Conservation (phyloP, 768 basidiomycete genomes). For the Tulasnella sp. region DNA sequence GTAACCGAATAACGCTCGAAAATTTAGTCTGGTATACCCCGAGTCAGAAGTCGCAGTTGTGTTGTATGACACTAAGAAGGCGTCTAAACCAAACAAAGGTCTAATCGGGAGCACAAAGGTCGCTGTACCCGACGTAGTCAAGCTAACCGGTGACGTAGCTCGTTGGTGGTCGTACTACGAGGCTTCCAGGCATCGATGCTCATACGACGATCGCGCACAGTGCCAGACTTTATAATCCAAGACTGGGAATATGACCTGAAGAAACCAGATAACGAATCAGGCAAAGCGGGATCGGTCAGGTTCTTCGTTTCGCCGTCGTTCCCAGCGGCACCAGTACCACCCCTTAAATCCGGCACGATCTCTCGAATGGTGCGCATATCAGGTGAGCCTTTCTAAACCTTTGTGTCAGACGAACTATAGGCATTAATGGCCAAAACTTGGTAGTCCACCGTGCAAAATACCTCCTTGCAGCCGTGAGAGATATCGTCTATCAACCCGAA, state of each 20-base stretch:
- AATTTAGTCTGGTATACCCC: background rate
- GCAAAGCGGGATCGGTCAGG: background rate
- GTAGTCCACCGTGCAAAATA: background rate
- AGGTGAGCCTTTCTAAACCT: background rate
- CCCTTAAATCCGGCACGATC: background rate
- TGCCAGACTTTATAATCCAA: background rate
- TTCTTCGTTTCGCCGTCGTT: background rate
- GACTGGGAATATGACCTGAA: background rate
- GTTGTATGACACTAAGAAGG: background rate
- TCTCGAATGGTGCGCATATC: background rate
- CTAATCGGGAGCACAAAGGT: no score
- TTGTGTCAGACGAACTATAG: background rate
- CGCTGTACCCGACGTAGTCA: no score
- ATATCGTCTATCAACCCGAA: slow-evolving; percentile 6
- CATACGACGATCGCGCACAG: background rate
- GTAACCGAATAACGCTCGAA: background rate
- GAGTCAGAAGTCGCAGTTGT: background rate
- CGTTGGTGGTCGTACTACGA: no score
- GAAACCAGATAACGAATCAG: background rate
- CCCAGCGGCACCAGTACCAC: background rate
- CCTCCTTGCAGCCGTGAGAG: background rate
- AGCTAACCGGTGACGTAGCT: no score
- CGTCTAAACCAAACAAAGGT: background rate
- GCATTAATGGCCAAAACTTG: background rate
- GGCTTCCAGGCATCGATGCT: no score